A percentile compares a stretch with the other conserved stretches of the same genome.
Conservation (phyloP, 768 basidiomycete species). For the Suillus paluster region DNA sequence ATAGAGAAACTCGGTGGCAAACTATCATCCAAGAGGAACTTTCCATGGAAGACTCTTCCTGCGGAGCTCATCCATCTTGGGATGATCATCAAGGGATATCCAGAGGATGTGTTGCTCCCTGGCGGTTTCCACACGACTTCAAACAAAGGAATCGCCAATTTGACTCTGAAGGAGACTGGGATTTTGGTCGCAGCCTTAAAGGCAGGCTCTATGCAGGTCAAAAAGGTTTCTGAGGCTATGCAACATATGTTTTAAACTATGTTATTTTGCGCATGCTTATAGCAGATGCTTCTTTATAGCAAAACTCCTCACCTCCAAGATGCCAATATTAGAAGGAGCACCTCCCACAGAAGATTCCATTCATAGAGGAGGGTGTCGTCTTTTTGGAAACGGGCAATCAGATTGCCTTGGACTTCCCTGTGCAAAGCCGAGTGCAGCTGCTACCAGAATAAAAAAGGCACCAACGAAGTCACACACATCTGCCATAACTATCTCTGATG, state of each 20-base stretch:
- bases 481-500: not conserved
- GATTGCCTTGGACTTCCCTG: not conserved
- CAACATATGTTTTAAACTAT: not conserved
- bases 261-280: not conserved
- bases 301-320: not conserved
- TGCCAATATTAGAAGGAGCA: not conserved
- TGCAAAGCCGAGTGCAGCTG: not conserved
- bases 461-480: not conserved
- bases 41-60: conserved; percentile 7
- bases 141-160: not conserved
- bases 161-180: not conserved
- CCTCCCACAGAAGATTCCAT: not conserved
- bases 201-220: not conserved
- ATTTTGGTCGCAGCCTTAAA: not conserved
- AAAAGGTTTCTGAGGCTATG: not conserved
- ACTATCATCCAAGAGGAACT: not conserved
- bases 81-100: conserved; percentile 3
- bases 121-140: not conserved
- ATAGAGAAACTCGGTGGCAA: not conserved
- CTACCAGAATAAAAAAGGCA: not conserved
- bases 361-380: not conserved
- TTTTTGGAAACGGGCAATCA: not conserved
- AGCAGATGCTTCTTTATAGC: not conserved
- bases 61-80: not conserved
- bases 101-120: not conserved